Evolutionary conservation across 192 early-diverging fungal species (phyloP).

Genomic region (Coemansia brasiliensis): DNA sequence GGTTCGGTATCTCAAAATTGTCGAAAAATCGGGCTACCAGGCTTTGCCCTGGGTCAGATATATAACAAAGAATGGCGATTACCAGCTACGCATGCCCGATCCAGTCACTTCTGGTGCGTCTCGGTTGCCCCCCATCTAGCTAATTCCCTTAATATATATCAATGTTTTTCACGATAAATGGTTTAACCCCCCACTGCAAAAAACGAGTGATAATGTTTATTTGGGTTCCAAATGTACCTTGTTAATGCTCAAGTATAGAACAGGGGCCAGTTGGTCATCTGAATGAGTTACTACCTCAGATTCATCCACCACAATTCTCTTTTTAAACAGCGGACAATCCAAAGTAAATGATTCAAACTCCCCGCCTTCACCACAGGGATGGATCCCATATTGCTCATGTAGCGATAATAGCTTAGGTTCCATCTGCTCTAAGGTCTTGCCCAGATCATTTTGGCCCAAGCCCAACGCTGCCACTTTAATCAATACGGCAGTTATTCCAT

Average conservation of each 20-base stretch:
- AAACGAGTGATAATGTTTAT: too few relatives aligned
- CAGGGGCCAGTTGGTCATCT: constrained; percentile 78
- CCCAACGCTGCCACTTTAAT: constrained; percentile 93
- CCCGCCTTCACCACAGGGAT: constrained; percentile 96
- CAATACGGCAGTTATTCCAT: constrained; percentile 77
- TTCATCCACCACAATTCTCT: constrained; percentile 74
- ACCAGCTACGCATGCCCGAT: constrained; percentile 91
- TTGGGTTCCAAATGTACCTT: constrained; percentile 73
- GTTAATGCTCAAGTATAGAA: constrained; percentile 77
- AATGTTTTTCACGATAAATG: too few relatives aligned
- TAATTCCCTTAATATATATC: neutral
- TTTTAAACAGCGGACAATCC: constrained; percentile 89
- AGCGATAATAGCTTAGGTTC: constrained; percentile 65
- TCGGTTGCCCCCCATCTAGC: constrained; percentile 64
- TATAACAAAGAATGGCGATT: constrained; percentile 91
- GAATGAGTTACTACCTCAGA: constrained; percentile 73
- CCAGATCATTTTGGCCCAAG: constrained; percentile 63
- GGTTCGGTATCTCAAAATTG: constrained; percentile 88
- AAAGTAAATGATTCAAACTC: constrained; percentile 95
- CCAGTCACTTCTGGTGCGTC: constrained; percentile 70
- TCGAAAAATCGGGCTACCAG: constrained; percentile 86
- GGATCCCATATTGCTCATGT: constrained; percentile 75
- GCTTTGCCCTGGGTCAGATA: constrained; percentile 89
- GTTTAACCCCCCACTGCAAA: too few relatives aligned
- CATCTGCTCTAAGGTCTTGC: constrained; percentile 77